Conservation (phyloP, 2,329 filamentous ascomycete species). For the Phialophora chinensis region DNA sequence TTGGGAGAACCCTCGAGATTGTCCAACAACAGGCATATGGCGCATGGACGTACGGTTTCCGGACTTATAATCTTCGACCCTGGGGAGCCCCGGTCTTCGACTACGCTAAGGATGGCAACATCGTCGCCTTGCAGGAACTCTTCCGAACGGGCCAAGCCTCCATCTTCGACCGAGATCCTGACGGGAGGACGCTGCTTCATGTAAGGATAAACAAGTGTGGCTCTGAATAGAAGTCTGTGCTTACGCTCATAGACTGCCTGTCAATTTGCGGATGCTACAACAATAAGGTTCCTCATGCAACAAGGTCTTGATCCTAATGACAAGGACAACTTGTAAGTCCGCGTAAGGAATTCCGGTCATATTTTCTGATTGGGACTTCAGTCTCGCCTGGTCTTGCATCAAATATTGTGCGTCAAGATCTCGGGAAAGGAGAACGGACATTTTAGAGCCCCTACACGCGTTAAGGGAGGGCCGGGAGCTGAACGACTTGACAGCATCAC, state of each 20-base stretch:
- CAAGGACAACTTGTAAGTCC: slow-evolving; percentile 6
- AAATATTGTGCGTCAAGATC: background rate
- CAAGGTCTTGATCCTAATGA: slow-evolving; percentile 19
- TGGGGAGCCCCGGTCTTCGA: background rate
- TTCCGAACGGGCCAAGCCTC: slow-evolving; percentile 12
- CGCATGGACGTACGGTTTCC: slow-evolving; percentile 4
- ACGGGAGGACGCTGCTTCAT: slow-evolving; percentile 1
- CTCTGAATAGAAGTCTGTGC: background rate
- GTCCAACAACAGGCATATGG: slow-evolving; percentile 8
- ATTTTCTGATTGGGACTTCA: background rate
- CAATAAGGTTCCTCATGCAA: slow-evolving; percentile 11
- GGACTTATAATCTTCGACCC: slow-evolving; percentile 9
- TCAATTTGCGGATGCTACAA: background rate
- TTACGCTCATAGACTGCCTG: background rate
- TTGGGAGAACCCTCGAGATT: slow-evolving; percentile 15
- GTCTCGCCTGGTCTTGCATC: background rate
- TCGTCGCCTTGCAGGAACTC: slow-evolving; percentile 5
- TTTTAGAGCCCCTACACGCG: background rate
- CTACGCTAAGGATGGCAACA: background rate
- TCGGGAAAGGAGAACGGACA: background rate
- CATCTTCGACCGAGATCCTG: slow-evolving; percentile 9
- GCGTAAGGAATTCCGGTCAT: background rate
- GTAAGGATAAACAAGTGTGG: slow-evolving; percentile 4
- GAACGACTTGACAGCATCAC: background rate
- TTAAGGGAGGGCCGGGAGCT: background rate